Conservation (phyloP, 2,329 filamentous ascomycete genomes). For the Neophaeococcomyces mojaviensis region DNA sequence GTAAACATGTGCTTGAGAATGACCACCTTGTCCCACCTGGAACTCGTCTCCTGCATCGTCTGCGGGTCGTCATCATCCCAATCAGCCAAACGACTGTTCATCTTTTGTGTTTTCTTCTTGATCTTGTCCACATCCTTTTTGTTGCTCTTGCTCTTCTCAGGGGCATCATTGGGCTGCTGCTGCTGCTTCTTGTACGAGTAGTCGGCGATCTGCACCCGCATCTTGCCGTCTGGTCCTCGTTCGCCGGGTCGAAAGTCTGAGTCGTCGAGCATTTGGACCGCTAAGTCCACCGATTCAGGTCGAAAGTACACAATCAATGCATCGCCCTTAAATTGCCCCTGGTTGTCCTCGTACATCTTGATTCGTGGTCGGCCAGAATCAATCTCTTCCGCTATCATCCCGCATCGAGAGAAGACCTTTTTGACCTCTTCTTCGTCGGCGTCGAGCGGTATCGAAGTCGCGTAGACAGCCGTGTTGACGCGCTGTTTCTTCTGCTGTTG, state of each 20-base stretch:
- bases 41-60: constrained; percentile 48
- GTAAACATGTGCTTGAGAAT: constrained; percentile 93
- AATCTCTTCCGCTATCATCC: constrained; percentile 89
- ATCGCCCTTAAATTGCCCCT: constrained; percentile 86
- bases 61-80: constrained; percentile 86
- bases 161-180: constrained; percentile 48
- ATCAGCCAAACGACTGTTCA: constrained; percentile 80
- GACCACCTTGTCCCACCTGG: constrained; percentile 68
- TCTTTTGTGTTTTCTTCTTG: constrained; percentile 81
- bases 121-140: constrained; percentile 75
- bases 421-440: constrained; percentile 72
- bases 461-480: constrained; percentile 85
- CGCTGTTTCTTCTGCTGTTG: constrained; percentile 34
- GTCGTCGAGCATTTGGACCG: constrained; percentile 47
- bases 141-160: constrained; percentile 41
- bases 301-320: constrained; percentile 92
- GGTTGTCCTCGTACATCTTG: constrained; percentile 79
- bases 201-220: constrained; percentile 78
- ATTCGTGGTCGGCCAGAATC: constrained; percentile 81
- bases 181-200: constrained; percentile 78
- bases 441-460: constrained; percentile 77
- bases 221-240: constrained; percentile 50
- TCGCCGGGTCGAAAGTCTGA: constrained; percentile 64
- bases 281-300: constrained; percentile 74
- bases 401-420: constrained; percentile 77